Evolutionary conservation across 352 stramenopile genomes (phyloP).

Genomic region (Phytophthora meadii): DNA sequence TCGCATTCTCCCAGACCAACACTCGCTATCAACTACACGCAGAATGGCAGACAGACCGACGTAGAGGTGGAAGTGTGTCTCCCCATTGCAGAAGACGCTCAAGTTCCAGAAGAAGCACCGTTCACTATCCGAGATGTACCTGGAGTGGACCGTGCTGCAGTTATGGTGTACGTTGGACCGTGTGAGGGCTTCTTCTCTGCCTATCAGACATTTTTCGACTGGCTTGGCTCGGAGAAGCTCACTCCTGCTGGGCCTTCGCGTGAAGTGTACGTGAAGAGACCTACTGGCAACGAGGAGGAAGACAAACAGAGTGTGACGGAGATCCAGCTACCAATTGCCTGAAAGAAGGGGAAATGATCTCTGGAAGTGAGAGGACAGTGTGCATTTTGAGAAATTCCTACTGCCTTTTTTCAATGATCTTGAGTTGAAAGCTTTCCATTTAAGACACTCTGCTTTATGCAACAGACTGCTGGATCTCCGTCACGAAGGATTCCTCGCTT

Average conservation of each 20-base stretch:
- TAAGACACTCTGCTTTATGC: too few species aligned
- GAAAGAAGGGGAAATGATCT: constrained; percentile 1
- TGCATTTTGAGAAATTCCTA: not conserved
- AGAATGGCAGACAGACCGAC: constrained; percentile 42
- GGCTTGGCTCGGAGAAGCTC: constrained; percentile 42
- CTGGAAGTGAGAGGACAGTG: not conserved
- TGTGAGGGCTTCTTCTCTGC: constrained; percentile 31
- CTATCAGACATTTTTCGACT: constrained; percentile 50
- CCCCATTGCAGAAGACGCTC: constrained; percentile 34
- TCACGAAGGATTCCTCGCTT: constrained; percentile 37
- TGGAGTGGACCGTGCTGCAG: constrained; percentile 32
- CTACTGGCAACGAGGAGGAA: constrained; percentile 30
- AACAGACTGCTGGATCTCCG: constrained; percentile 39
- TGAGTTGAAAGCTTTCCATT: too few species aligned
- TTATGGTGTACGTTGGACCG: constrained; percentile 43
- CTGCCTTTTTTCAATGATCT: not conserved
- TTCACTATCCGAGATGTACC: constrained; percentile 36
- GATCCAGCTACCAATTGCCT: constrained; percentile 42
- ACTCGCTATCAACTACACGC: constrained; percentile 55
- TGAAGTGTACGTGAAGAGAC: constrained; percentile 54
- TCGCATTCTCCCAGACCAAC: constrained; percentile 32
- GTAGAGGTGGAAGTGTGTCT: constrained; percentile 65
- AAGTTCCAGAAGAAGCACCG: constrained; percentile 19
- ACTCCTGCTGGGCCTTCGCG: constrained; percentile 36
- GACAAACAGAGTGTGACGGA: constrained; percentile 32